Percentiles rank a stretch among this genome's conserved stretches.
Conservation (phyloP, 2,329 filamentous ascomycete species). For the Plectosphaerella plurivora region DNA sequence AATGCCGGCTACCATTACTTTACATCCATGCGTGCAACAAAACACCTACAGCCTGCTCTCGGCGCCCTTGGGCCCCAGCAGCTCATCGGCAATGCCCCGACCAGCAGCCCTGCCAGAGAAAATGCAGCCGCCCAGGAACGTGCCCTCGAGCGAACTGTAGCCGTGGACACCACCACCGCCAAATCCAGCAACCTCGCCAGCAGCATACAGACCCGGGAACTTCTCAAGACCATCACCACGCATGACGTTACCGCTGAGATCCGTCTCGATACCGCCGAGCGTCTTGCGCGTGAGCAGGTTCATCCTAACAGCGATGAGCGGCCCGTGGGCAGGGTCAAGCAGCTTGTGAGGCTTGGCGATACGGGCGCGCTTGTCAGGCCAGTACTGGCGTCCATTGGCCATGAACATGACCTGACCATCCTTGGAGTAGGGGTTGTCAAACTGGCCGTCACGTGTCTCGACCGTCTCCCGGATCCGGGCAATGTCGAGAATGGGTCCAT, state of each 20-base stretch:
- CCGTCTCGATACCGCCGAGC: slow-evolving; percentile 56
- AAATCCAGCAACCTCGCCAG: slow-evolving; percentile 57
- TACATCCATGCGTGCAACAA: not conserved
- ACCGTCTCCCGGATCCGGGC: slow-evolving; percentile 40
- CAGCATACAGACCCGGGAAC: slow-evolving; percentile 54
- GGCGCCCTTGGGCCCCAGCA: slow-evolving; percentile 12
- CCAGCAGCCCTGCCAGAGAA: slow-evolving; percentile 57
- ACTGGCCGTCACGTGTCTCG: slow-evolving; percentile 49
- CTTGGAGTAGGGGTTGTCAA: slow-evolving; percentile 53
- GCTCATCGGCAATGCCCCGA: slow-evolving; percentile 46
- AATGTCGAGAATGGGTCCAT: slow-evolving; percentile 43
- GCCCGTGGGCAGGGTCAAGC: slow-evolving; percentile 49
- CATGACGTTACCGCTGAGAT: slow-evolving; percentile 52
- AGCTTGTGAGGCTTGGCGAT: slow-evolving; percentile 50
- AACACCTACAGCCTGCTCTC: not conserved
- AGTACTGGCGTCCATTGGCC: slow-evolving; percentile 50
- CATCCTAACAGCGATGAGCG: slow-evolving; percentile 56
- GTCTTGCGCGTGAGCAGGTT: slow-evolving; percentile 59
- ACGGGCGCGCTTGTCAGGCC: slow-evolving; percentile 46
- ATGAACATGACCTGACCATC: slow-evolving; percentile 61
- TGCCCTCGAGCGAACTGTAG: slow-evolving; percentile 58
- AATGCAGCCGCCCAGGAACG: slow-evolving; percentile 59
- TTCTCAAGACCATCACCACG: slow-evolving; percentile 35
- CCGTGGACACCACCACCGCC: slow-evolving; percentile 60
- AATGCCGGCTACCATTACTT: not conserved